Base-by-base conservation (phyloP, 1,284 basidiomycete genomes). In the Wolfiporia cocos region DNA sequence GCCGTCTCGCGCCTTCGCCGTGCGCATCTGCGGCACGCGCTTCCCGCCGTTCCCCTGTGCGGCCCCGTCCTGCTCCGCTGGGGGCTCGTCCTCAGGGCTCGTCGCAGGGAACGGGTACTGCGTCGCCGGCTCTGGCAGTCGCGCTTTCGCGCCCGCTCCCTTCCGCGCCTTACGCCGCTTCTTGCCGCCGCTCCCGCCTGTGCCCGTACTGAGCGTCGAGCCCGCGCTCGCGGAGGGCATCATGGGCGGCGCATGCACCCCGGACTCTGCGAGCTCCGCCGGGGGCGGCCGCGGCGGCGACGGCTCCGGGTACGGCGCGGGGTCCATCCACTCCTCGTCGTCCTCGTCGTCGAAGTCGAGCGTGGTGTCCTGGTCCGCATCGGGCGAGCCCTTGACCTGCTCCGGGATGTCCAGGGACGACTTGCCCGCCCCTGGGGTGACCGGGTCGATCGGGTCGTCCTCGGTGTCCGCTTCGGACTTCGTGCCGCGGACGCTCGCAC, bases 271-370 rank as follows among this genome's bases (percentile, higher is more conserved):
- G n/a, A n/a, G n/a, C n/a, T n/a, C n/a, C n/a, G n/a, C n/a, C n/a
- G n/a, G n/a, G n/a, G n/a, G n/a, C n/a, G n/a, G n/a, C n/a, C 51
- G 42, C 11, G 65, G 54, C 36, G 57, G 57, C 23, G 59, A 56
- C 32, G 65, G 57, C 2, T 65, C 64, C 4, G 65, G 63, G 29
- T 63, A 60, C 45, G 64, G 55, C 26, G 66, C 61, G 0, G 74
- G 70, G 34, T 74, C 78, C 9, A 81, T 69, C 81, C 80, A 85
- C 38, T 84, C 81, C 39, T 83, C 79, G 54, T 81, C 79, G 41
- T 79, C 79, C 50, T 76, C 53, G 34, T 69, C 66, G 54, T 65
- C 61, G 41, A 53, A 54, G 33, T 46, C 51, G 20, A 52, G 37
- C 34, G 49, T 46, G 26, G 49, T 46, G 19, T 53, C 52, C 12